phyloP scores from a whole-genome alignment of 768 basidiomycete species.

The Auricularia heimuer region DNA sequence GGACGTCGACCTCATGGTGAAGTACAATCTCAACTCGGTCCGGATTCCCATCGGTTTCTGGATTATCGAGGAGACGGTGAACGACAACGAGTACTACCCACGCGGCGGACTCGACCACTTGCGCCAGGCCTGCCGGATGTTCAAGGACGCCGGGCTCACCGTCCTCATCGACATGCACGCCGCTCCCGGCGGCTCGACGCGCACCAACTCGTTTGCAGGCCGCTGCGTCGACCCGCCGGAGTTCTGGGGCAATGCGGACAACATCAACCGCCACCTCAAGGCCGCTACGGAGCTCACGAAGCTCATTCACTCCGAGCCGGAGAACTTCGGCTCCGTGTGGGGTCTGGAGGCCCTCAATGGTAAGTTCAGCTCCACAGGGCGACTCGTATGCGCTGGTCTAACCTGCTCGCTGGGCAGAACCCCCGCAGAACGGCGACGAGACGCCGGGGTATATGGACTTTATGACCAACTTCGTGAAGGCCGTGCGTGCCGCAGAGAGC shows the following conservation, averaged over 20 bases:
- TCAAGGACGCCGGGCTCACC: conserved; percentile 28
- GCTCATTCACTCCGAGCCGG: not conserved
- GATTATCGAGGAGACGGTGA: conserved; percentile 28
- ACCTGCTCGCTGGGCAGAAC: not conserved
- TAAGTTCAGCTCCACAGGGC: not conserved
- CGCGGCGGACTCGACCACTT: not conserved
- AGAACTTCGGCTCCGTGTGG: conserved; percentile 1
- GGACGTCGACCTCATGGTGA: conserved; percentile 35
- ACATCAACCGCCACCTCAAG: not conserved
- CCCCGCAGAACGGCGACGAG: not conserved
- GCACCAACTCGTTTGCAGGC: not conserved
- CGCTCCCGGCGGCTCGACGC: conserved; percentile 31
- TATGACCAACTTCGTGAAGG: not conserved
- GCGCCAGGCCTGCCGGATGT: not conserved
- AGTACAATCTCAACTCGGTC: conserved; percentile 20
- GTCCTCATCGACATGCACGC: conserved; percentile 48
- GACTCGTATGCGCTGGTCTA: not conserved
- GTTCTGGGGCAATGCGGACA: not conserved
- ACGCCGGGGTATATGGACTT: not conserved
- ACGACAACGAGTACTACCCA: not conserved
- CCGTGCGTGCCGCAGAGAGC: not conserved
- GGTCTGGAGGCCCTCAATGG: not conserved
- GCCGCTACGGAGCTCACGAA: not conserved
- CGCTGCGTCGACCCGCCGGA: not conserved
- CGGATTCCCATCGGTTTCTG: conserved; percentile 48